Conservation (phyloP, 2,329 filamentous ascomycete genomes). For the Purpureocillium takamizusanense region DNA sequence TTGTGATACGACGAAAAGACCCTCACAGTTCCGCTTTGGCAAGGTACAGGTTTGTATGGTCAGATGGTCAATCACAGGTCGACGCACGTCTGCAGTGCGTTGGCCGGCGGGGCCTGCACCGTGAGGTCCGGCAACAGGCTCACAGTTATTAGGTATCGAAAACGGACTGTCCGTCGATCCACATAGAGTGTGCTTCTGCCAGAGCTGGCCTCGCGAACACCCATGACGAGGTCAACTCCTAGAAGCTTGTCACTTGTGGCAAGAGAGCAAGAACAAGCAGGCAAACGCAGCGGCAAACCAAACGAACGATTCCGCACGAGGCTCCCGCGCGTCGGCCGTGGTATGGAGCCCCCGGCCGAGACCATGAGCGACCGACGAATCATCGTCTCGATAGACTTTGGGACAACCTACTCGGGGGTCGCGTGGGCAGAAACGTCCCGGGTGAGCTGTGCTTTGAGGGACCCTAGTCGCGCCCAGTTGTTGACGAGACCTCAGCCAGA, state of each 20-base stretch:
- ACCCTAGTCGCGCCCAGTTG: neutral
- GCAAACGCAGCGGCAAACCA: too few species aligned
- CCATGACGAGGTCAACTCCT: too few species aligned
- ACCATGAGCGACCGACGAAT: conserved; percentile 29
- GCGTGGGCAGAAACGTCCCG: conserved; percentile 37
- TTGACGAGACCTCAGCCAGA: conserved; percentile 24
- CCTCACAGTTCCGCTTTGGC: neutral
- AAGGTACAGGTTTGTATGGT: neutral
- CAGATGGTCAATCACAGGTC: neutral
- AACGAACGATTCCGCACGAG: too few species aligned
- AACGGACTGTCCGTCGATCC: too few species aligned
- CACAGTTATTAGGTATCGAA: too few species aligned
- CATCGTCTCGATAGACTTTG: conserved; percentile 46
- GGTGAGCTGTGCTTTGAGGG: conserved; percentile 14
- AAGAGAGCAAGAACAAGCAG: too few species aligned
- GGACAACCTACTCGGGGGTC: conserved; percentile 47
- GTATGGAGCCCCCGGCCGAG: conserved; percentile 5
- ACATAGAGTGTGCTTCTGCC: too few species aligned
- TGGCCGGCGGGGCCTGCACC: too few species aligned
- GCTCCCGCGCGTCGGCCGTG: neutral
- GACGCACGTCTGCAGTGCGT: too few species aligned
- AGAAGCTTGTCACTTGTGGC: too few species aligned
- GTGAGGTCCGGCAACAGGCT: too few species aligned
- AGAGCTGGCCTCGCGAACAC: too few species aligned
- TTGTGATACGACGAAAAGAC: conserved; percentile 1